Evolutionary conservation across 371 early-diverging fungal genomes (phyloP), one percentile per base, ranked within the genome.

Genomic region (Rhizopus stolonifer): DNA sequence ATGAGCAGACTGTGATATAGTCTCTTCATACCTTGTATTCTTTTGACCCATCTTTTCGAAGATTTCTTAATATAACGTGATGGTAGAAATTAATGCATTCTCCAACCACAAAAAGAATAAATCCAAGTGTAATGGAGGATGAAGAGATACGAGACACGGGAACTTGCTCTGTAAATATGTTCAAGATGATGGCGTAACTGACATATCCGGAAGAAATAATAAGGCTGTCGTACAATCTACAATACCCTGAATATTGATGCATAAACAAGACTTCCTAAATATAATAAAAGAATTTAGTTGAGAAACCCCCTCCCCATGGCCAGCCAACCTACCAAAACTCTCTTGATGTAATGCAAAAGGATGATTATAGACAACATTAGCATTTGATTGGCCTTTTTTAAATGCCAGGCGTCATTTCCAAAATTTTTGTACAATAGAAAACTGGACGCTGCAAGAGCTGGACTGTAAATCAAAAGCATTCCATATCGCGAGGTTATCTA

Each of bases 181-280:
- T 39, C 1, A 54, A 25, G 2, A 44, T 19, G 5, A 57, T 1
- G 2, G 60, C 9, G 52, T 60, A 61, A 0, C 22, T n/a, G 3
- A 43, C n/a, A 58, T 74, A 74, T 11, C 54, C 24, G 1, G 29
- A 14, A 10, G 75, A 56, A 8, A 75, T 75, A 1, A 34, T 6
- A 8, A 45, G 9, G 5, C 46, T 57, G 26, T 75, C 65, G 2
- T 10, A 15, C 2, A 63, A 10, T 7, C 39, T 50, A 1, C 51
- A 46, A 13, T 48, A 21, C 6, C 72, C 75, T 11, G 75, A 75
- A 39, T 75, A 75, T 8, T 32, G 45, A 49, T 75, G 75, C 1
- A 75, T 46, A 31, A 36, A 65, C 2, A 60, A 9, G 0, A 69
- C 70, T 58, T 75, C 75, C 75, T 75, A 29, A 22, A 13, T 2